Evolutionary conservation across 495 filamentous ascomycete genomes (phyloP).

Genomic region (Patellaria atrata): DNA sequence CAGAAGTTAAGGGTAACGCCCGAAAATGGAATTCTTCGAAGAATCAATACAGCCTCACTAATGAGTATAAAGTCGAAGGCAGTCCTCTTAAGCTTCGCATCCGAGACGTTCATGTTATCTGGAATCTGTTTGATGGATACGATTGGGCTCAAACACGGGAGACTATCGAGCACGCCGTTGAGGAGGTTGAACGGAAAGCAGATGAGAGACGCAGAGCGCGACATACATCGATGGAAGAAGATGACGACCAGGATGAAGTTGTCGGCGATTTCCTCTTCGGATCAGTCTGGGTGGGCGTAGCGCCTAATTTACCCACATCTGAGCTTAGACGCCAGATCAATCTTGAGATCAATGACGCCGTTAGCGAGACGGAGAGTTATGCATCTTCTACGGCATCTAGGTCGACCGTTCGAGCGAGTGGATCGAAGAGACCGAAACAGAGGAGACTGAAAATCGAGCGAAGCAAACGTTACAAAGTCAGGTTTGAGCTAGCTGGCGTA

Average conservation of each 20-base stretch:
- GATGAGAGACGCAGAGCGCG: constrained; percentile 49
- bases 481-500: constrained; percentile 81
- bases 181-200: constrained; percentile 69
- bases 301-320: constrained; percentile 66
- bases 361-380: constrained; percentile 78
- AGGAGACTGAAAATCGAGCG: constrained; percentile 56
- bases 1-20: constrained; percentile 48
- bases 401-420: constrained; percentile 22
- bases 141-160: constrained; percentile 87
- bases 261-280: constrained; percentile 97
- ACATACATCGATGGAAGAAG: constrained; percentile 37
- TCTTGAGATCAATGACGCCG: constrained; percentile 68
- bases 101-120: constrained; percentile 82
- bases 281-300: constrained; percentile 93
- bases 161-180: constrained; percentile 67
- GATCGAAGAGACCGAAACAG: constrained; percentile 32
- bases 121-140: constrained; percentile 97
- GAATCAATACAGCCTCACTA: constrained; percentile 53
- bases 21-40: constrained; percentile 65
- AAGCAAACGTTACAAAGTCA: constrained; percentile 87
- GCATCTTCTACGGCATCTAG: constrained; percentile 38
- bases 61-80: constrained; percentile 43
- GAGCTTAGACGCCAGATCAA: constrained; percentile 76
- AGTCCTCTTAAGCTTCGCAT: constrained; percentile 67
- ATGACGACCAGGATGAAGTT: constrained; percentile 67